Percentiles rank a stretch among this genome's conserved stretches.
These are phyloP conservation scores for Pseudocercospora musae DNA, from an alignment of 2,329 filamentous ascomycete species.

Conservation along the genomic window DNA sequence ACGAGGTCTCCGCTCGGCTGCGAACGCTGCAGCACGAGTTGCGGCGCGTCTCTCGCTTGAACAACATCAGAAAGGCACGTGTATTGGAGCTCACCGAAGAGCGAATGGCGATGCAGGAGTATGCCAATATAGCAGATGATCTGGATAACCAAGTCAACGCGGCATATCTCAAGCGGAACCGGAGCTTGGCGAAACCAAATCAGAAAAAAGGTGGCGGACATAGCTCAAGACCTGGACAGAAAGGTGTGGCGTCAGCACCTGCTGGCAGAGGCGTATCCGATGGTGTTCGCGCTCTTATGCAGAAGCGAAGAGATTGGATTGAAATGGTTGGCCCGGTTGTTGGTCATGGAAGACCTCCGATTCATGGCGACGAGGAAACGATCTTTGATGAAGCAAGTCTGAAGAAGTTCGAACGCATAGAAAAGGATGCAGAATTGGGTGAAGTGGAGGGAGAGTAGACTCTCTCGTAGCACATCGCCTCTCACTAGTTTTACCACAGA, in stretches of 20 bases:
- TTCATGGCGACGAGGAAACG: slow-evolving; percentile 69
- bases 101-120: slow-evolving; percentile 94
- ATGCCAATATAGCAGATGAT: slow-evolving; percentile 93
- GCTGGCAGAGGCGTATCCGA: slow-evolving; percentile 81
- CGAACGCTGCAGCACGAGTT: slow-evolving; percentile 80
- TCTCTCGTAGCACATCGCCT: not conserved
- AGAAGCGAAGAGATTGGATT: slow-evolving; percentile 83
- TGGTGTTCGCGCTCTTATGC: slow-evolving; percentile 87
- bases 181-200: slow-evolving; percentile 83
- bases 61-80: slow-evolving; percentile 84
- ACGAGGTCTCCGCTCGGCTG: slow-evolving; percentile 86
- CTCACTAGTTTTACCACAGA: not conserved
- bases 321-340: slow-evolving; percentile 89
- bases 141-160: slow-evolving; percentile 92
- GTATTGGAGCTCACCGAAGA: slow-evolving; percentile 85
- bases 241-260: slow-evolving; percentile 66
- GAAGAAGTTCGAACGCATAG: slow-evolving; percentile 68
- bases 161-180: slow-evolving; percentile 91
- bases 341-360: slow-evolving; percentile 71
- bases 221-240: slow-evolving; percentile 50
- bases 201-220: slow-evolving; percentile 65
- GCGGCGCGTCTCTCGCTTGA: slow-evolving; percentile 77
- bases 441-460: slow-evolving; percentile 30
- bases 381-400: slow-evolving; percentile 75
- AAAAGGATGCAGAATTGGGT: slow-evolving; percentile 75